Conservation (phyloP, 257 asterid species). For the Oldenlandia corymbosa region DNA sequence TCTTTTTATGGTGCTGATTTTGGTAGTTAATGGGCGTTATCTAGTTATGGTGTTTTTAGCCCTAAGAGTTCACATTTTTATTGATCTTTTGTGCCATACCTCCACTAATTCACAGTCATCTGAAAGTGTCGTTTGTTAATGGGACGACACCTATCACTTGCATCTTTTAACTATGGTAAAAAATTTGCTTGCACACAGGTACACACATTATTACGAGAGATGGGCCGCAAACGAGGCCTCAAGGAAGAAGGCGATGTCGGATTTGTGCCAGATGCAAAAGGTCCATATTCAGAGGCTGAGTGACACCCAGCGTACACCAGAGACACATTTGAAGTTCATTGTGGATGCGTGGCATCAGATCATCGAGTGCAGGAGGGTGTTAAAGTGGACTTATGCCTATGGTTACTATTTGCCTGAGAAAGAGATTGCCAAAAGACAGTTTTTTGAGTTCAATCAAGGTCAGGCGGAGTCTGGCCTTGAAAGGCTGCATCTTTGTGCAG, state of each 20-base stretch:
- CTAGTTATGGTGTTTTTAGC: too few species aligned
- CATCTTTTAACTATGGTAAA: too few species aligned
- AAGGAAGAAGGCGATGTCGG: constrained; percentile 76
- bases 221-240: constrained; percentile 99
- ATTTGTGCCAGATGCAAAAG: constrained; percentile 78
- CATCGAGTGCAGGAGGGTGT: constrained; percentile 93
- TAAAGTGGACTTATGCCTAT: constrained; percentile 93
- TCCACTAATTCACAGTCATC: too few species aligned
- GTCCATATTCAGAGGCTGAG: constrained; percentile 81
- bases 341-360: constrained; percentile 97
- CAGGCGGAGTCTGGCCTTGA: constrained; percentile 96
- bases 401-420: constrained; percentile 77
- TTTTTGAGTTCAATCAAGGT: constrained; percentile 95
- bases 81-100: too few species aligned
- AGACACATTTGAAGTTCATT: constrained; percentile 77
- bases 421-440: constrained; percentile 61
- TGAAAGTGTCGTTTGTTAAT: too few species aligned
- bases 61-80: too few species aligned
- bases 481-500: constrained; percentile 97
- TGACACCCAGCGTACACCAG: constrained; percentile 71
- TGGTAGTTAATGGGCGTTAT: too few species aligned
- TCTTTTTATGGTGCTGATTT: too few species aligned
- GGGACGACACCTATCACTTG: too few species aligned
- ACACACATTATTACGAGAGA: constrained; percentile 97
- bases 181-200: too few species aligned